Percentiles rank a stretch among this genome's conserved stretches.
Conservation (phyloP, 2,329 filamentous ascomycete genomes). For the Diaporthe amygdali region DNA sequence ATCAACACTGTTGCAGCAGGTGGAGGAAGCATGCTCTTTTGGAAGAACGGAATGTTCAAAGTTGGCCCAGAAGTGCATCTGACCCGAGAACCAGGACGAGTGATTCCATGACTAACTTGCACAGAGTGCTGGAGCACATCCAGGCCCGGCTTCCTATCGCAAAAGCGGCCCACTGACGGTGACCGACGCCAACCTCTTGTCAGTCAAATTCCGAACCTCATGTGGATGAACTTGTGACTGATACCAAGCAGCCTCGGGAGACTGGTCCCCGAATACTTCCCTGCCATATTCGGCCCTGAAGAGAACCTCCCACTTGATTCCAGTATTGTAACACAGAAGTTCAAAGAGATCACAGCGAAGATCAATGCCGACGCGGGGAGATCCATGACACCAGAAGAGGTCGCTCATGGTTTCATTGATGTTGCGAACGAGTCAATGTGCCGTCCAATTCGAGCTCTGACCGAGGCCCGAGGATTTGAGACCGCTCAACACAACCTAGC, state of each 20-base stretch:
- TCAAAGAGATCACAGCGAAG: constrained; percentile 44
- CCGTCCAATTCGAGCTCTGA: constrained; percentile 75
- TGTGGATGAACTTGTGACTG: constrained; percentile 47
- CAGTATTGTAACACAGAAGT: constrained; percentile 44
- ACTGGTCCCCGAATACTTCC: constrained; percentile 66
- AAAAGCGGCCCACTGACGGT: constrained; percentile 74
- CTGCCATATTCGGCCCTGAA: constrained; percentile 72
- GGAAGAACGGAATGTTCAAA: constrained; percentile 72
- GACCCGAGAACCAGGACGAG: neutral
- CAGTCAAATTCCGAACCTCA: neutral
- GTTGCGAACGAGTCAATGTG: constrained; percentile 81
- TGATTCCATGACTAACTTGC: neutral
- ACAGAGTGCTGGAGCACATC: constrained; percentile 72
- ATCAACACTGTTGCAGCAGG: constrained; percentile 72
- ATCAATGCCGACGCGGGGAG: constrained; percentile 44
- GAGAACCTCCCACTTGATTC: constrained; percentile 61
- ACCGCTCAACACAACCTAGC: constrained; percentile 63
- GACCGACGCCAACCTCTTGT: constrained; percentile 66
- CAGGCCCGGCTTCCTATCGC: constrained; percentile 74
- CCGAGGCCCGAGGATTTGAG: constrained; percentile 55
- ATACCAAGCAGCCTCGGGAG: constrained; percentile 55
- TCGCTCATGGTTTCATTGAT: constrained; percentile 74
- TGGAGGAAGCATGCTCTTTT: constrained; percentile 62
- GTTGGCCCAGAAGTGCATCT: constrained; percentile 64
- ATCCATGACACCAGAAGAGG: constrained; percentile 38